phyloP scores from a whole-genome alignment of 768 basidiomycete genomes.

The Lactarius tabidus region DNA sequence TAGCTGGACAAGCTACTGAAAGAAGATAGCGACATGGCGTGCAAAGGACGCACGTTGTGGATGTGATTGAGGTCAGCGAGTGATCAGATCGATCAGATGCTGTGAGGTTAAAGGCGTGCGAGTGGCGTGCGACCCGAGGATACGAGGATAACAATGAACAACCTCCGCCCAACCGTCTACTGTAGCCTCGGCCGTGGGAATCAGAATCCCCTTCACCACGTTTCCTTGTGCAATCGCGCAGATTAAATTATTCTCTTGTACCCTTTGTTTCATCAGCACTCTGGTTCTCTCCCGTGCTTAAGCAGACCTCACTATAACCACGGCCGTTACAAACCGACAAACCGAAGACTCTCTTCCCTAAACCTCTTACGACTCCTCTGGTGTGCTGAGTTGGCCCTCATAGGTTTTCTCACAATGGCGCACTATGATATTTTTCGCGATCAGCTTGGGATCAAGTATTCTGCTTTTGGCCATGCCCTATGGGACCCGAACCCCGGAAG shows the following conservation, averaged over 20 bases:
- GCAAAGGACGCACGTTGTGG: slow-evolving; percentile 16
- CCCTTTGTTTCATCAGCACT: not conserved
- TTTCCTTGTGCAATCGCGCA: not conserved
- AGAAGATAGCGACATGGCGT: slow-evolving; percentile 22
- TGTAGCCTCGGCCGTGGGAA: slow-evolving; percentile 20
- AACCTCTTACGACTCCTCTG: too few species aligned
- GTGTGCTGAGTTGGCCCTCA: too few species aligned
- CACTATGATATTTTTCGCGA: too few species aligned
- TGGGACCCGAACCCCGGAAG: too few species aligned
- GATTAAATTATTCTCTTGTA: not conserved
- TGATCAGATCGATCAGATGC: not conserved
- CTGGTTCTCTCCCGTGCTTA: not conserved
- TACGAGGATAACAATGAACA: not conserved
- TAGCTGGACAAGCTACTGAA: slow-evolving; percentile 26
- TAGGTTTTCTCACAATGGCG: too few species aligned
- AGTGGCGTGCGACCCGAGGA: not conserved
- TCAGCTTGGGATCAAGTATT: too few species aligned
- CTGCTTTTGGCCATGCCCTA: too few species aligned
- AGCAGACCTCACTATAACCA: not conserved
- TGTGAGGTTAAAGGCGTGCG: not conserved
- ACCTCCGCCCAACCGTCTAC: slow-evolving; percentile 1
- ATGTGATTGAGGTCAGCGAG: not conserved
- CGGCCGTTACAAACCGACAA: not conserved
- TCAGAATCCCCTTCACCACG: not conserved
- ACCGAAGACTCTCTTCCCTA: not conserved